Conservation (phyloP, 768 basidiomycete species). For the Panaeolus cyanescens region DNA sequence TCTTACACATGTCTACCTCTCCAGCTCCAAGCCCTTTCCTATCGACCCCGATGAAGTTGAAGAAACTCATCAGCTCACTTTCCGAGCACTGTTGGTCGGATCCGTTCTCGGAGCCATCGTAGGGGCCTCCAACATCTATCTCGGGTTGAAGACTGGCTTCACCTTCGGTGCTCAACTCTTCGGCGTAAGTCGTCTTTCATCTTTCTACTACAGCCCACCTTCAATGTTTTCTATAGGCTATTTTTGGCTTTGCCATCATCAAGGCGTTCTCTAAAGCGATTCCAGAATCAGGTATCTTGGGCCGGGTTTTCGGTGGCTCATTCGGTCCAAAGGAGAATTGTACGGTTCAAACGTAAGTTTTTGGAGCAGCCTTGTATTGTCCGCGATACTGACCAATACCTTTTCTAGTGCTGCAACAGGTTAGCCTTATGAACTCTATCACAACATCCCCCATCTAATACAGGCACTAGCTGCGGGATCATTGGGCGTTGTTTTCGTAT, state of each 20-base stretch:
- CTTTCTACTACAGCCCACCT: background rate
- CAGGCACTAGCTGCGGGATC: slow-evolving; percentile 50
- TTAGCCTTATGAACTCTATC: slow-evolving; percentile 18
- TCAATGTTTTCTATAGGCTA: slow-evolving; percentile 33
- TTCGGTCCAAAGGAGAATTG: slow-evolving; percentile 72
- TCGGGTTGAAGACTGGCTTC: slow-evolving; percentile 69
- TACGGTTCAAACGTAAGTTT: slow-evolving; percentile 51
- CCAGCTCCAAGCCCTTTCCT: slow-evolving; percentile 53
- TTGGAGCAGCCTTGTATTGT: background rate
- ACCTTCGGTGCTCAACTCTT: slow-evolving; percentile 67
- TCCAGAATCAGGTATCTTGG: slow-evolving; percentile 47
- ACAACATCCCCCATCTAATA: slow-evolving; percentile 13
- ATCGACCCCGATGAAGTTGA: slow-evolving; percentile 46
- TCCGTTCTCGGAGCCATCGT: slow-evolving; percentile 54
- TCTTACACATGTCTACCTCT: background rate
- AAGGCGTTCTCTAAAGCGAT: slow-evolving; percentile 53
- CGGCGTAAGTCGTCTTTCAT: slow-evolving; percentile 38
- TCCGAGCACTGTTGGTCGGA: slow-evolving; percentile 50
- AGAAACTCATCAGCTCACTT: slow-evolving; percentile 54
- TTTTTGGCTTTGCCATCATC: slow-evolving; percentile 62
- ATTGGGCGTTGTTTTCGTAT: slow-evolving; percentile 59
- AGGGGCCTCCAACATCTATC: slow-evolving; percentile 65
- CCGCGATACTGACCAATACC: background rate
- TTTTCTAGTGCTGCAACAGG: slow-evolving; percentile 49
- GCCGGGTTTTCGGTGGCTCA: slow-evolving; percentile 50